Base-by-base conservation (phyloP, 148 eudicot genomes). In the Polygonum maritimum region DNA sequence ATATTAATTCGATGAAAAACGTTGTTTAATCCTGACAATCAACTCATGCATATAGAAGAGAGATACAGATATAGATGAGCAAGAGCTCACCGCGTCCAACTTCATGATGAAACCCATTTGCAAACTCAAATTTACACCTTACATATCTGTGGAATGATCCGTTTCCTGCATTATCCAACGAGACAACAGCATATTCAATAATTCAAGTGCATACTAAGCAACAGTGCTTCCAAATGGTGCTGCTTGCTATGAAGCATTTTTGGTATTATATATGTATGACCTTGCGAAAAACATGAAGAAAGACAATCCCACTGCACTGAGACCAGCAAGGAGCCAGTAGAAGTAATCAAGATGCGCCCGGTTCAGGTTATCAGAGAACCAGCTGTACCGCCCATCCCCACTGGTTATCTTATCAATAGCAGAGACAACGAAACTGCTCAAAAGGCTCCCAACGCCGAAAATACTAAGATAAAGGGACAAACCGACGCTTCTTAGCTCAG, bases 311-410 rank as follows among this genome's bases (percentile, higher is more conserved):
- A 82, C 71, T 11, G 81, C 57, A 74, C 90, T 83, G 13, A 84
- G 45, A 41, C 80, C 87, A 76, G 87, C 89, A 51, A 86, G 89
- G 1, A 86, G 62, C 84, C 84, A 85, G 69, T 87, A 92, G 58
- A 87, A 90, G 80, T 88, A 88, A 79, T 90, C 89, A 16, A 91
- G 86, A 78, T 91, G 97, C 6, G 85, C 93, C 52, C 82, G 76
- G 62, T 91, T 89, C 41, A 89, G 77, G 80, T 91, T 88, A 26
- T 82, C 77, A 12, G 89, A 63, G 73, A 91, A 88, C 93, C 97
- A 89, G 55, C 96, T 79, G 35, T 63, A 81, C 13, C 63, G 62
- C 14, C 86, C 90, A 40, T 71, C 74, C 2, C 79, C 73, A 14
- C 84, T 69, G 1, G 89, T 91, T 0, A 75, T 45, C n/a, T 76